These are phyloP conservation scores for Paulownia fortunei DNA, from an alignment of 257 asterid genomes.

Conservation along the genomic window DNA sequence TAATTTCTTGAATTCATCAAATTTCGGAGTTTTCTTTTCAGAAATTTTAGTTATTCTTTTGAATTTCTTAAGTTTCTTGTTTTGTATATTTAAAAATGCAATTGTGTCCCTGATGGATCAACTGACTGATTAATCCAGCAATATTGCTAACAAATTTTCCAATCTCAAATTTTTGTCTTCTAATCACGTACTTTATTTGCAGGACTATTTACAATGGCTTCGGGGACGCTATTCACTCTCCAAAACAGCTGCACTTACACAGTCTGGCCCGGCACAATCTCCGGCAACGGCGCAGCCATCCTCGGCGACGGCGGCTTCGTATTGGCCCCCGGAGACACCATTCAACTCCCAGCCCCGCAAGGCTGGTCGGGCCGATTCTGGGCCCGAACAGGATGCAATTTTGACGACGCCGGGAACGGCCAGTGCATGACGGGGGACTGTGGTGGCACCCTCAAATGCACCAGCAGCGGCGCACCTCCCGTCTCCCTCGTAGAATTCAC, in stretches of 20 bases:
- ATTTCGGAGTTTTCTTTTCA: no score
- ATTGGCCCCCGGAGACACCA: constrained; percentile 57
- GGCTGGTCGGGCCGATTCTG: constrained; percentile 92
- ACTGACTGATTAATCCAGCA: no score
- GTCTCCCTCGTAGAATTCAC: constrained; percentile 72
- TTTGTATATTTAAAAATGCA: no score
- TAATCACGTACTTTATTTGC: neutral
- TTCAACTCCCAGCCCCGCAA: constrained; percentile 56
- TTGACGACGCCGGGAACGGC: constrained; percentile 59
- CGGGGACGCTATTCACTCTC: constrained; percentile 59
- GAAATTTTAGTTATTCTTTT: no score
- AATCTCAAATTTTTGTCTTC: neutral
- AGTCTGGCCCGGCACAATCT: constrained; percentile 78
- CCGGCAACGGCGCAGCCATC: constrained; percentile 45
- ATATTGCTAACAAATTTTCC: no score
- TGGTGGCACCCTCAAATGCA: constrained; percentile 55
- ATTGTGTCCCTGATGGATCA: no score
- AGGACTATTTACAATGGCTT: constrained; percentile 40
- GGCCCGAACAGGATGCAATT: constrained; percentile 75
- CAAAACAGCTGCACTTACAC: constrained; percentile 65
- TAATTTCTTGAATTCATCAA: neutral
- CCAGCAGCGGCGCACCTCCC: constrained; percentile 65
- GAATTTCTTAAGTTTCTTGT: no score
- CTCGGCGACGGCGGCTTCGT: constrained; percentile 67
- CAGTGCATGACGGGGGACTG: constrained; percentile 74